Base-by-base conservation (phyloP, 495 filamentous ascomycete species). In the Cladorrhinum samala region DNA sequence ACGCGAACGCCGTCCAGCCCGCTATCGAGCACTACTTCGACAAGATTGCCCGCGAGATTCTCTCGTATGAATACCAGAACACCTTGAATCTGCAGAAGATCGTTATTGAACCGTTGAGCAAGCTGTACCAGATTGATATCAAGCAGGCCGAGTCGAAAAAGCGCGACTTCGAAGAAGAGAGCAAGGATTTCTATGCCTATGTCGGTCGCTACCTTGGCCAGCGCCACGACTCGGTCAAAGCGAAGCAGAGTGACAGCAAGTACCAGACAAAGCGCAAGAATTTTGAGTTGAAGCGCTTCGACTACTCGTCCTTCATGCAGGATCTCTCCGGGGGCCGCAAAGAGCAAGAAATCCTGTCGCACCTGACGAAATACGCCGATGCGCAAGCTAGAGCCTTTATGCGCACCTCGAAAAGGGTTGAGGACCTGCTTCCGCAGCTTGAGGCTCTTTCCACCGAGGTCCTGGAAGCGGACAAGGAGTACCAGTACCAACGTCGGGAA, bases 281-380 rank as follows among this genome's bases (percentile, higher is more conserved):
- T 54, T 99, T 96, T 59, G 93, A 99, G 70, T 74, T 99, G 37
- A 96, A 90, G 71, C 85, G 94, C 9, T 99, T 99, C 54, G 93
- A 99, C 70, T 99, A 99, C 68, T 96, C 91, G 16, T 95, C 90
- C 9, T 99, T 97, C 66, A 96, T 99, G 90, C 91, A 96, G 55
- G 93, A 99, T 73, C 77, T 99, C 9, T 93, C 96, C 60, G 93
- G 93, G 20, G 93, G 93, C 24, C 87, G 93, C 53, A 97, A 97
- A 63, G 94, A 99, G 58, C 93, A 97, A 65, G 93, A 97, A 65
- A 87, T 99, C 18, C 74, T 99, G 19, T 97, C 94, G 13, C 90
- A 96, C 66, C 75, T 99, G 38, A 97, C 93, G 17, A 92, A 87
- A 65, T 99, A 91, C 67, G 93, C 93, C 2, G 90, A 95, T 66